These are phyloP conservation scores for Penicillium glabrum DNA, from an alignment of 2,329 filamentous ascomycete genomes.

Conservation along the genomic window DNA sequence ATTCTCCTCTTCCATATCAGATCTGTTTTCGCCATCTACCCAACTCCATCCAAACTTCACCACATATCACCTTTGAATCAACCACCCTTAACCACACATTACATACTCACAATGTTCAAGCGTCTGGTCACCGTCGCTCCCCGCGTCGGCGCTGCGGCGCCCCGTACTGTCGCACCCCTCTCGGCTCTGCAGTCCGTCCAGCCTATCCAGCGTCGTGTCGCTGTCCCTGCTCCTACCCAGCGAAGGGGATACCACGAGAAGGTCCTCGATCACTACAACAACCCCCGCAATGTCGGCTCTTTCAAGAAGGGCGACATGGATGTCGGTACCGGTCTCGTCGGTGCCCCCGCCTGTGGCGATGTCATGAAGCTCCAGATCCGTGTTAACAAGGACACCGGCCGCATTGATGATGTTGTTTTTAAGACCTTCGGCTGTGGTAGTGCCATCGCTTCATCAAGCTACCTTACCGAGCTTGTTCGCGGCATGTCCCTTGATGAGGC, in stretches of 20 bases:
- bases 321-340: slow-evolving; percentile 87
- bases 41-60: background rate
- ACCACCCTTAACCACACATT: background rate
- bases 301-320: slow-evolving; percentile 77
- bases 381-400: slow-evolving; percentile 83
- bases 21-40: slow-evolving; percentile 20
- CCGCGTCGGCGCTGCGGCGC: slow-evolving; percentile 52
- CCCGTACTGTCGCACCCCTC: slow-evolving; percentile 49
- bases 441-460: slow-evolving; percentile 91
- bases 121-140: slow-evolving; percentile 56
- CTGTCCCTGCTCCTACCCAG: slow-evolving; percentile 37
- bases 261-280: slow-evolving; percentile 80
- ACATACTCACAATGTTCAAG: slow-evolving; percentile 55
- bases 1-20: slow-evolving; percentile 19
- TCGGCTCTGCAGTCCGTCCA: slow-evolving; percentile 40
- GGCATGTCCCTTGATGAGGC: slow-evolving; percentile 97
- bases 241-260: slow-evolving; percentile 63
- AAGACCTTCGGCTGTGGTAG: slow-evolving; percentile 96
- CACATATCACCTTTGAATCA: slow-evolving; percentile 1
- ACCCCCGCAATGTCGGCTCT: slow-evolving; percentile 74
- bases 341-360: slow-evolving; percentile 86
- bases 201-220: slow-evolving; percentile 38
- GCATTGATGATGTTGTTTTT: slow-evolving; percentile 93
- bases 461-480: slow-evolving; percentile 89
- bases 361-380: slow-evolving; percentile 94